phyloP scores from a whole-genome alignment of 1,139 yeast genomes.

The Nakaseomyces kungkrabaensis region DNA sequence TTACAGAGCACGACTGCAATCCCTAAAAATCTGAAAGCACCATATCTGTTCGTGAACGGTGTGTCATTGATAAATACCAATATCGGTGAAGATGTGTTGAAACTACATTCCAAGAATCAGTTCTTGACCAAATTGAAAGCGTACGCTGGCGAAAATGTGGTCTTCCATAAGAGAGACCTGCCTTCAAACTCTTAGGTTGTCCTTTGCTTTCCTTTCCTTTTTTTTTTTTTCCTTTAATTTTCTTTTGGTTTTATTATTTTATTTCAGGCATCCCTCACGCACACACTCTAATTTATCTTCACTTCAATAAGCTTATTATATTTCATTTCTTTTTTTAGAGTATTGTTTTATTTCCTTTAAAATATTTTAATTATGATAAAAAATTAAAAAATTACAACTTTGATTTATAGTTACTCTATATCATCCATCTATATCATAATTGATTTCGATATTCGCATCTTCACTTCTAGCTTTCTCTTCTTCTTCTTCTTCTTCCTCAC shows the following conservation, averaged over 20 bases:
- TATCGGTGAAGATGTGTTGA: slow-evolving; percentile 11
- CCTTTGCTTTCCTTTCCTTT: not conserved
- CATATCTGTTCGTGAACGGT: slow-evolving; percentile 23
- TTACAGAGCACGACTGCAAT: slow-evolving; percentile 3
- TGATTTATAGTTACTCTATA: not conserved
- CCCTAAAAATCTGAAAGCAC: slow-evolving; percentile 6
- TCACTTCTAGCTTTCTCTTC: not conserved
- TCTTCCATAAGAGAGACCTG: slow-evolving; percentile 11
- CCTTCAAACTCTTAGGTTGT: slow-evolving; percentile 20
- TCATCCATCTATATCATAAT: slow-evolving; percentile 20
- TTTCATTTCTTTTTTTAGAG: slow-evolving; percentile 1
- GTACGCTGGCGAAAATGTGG: slow-evolving; percentile 13
- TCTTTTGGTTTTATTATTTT: not conserved
- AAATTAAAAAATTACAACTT: too few relatives aligned
- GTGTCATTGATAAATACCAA: slow-evolving; percentile 15
- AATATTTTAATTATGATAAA: too few relatives aligned
- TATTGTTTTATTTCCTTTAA: not conserved
- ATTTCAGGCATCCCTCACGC: not conserved
- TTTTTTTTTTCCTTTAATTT: not conserved
- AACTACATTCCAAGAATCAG: slow-evolving; percentile 9
- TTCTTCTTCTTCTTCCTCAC: slow-evolving; percentile 1
- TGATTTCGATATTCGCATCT: not conserved
- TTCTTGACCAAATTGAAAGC: slow-evolving; percentile 12
- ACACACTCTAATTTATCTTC: not conserved
- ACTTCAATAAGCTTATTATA: not conserved